Evolutionary conservation across 2,329 filamentous ascomycete species (phyloP).

Genomic region (Acrocalymma vagum): DNA sequence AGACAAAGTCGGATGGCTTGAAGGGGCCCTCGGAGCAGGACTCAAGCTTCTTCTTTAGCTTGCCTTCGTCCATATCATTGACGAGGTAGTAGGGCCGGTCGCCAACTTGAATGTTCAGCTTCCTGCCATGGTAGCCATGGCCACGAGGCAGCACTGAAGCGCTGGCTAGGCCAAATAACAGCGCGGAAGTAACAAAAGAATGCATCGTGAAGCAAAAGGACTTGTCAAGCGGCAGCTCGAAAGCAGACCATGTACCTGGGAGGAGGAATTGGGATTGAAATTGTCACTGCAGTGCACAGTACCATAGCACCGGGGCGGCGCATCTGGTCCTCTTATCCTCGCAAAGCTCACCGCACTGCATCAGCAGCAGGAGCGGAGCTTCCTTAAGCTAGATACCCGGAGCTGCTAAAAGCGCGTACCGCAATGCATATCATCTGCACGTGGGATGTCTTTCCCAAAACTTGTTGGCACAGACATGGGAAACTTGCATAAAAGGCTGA

Average conservation of each 20-base stretch:
- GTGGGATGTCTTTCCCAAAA: slow-evolving; percentile 28
- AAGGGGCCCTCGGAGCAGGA: slow-evolving; percentile 47
- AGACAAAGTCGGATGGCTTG: slow-evolving; percentile 41
- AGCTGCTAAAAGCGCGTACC: slow-evolving; percentile 17
- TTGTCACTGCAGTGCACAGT: slow-evolving; percentile 25
- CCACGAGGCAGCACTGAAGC: slow-evolving; percentile 34
- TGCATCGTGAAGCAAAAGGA: slow-evolving; percentile 37
- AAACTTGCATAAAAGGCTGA: slow-evolving; percentile 12
- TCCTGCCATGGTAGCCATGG: slow-evolving; percentile 22
- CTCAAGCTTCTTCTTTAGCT: slow-evolving; percentile 47
- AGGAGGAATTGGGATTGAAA: slow-evolving; percentile 26
- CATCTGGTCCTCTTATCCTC: slow-evolving; percentile 33
- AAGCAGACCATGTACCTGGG: slow-evolving; percentile 9
- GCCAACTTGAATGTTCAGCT: slow-evolving; percentile 45
- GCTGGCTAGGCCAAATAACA: slow-evolving; percentile 36
- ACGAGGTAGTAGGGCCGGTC: slow-evolving; percentile 47
- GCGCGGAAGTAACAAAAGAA: slow-evolving; percentile 32
- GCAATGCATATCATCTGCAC: slow-evolving; percentile 31
- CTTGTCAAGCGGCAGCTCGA: slow-evolving; percentile 8
- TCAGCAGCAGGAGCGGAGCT: slow-evolving; percentile 15
- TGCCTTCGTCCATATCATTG: slow-evolving; percentile 47
- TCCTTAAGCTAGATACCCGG: slow-evolving; percentile 16
- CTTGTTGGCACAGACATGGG: slow-evolving; percentile 15
- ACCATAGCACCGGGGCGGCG: slow-evolving; percentile 8
- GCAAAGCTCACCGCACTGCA: slow-evolving; percentile 7